Base-by-base conservation (phyloP, 2,329 filamentous ascomycete genomes). In the Ophiostoma perfectum region DNA sequence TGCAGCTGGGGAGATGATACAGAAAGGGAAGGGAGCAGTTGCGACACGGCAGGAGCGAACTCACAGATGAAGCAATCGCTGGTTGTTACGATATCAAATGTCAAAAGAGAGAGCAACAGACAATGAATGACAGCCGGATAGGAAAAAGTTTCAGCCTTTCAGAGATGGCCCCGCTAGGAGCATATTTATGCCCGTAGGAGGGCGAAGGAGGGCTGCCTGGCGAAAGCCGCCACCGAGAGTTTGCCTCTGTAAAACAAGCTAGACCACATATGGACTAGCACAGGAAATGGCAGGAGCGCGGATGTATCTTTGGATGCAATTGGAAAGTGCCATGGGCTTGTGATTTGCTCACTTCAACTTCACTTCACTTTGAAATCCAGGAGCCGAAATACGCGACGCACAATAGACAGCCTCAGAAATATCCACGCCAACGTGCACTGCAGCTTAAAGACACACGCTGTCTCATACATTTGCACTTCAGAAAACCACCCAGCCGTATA, bases 61-160 rank as follows among this genome's bases (percentile, higher is more conserved):
- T n/a, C 27, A 63, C 42, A 52, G 65, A 5, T 44, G 44, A 52
- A 38, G 69, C 18, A 66, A 36, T 39, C 36, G 63, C 66, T 27
- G 27, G 64, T 47, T 11, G 18, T 5, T 60, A 66, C 12, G 63
- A 64, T 65, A 66, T 38, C 52, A 49, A 45, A 64, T 47, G n/a
- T 8, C 49, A 18, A 55, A 55, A 49, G 65, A 66, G 60, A 45
- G 58, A 58, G 66, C 67, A 42, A 55, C 41, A 16, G 45, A 16
- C 55, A 68, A 41, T 42, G 58, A 62, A 63, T 52, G n/a, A 68
- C 60, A 70, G 67, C 66, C 68, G 69, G 70, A 70, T 55, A 69
- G 70, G 71, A 58, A 72, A 72, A 72, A 71, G 69, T 68, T 72
- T 72, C 70, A 70, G 71, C 71, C 71, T 70, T 68, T 62, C 14